These are phyloP conservation scores for Candida sp. DNA, from an alignment of 1,139 yeast species.

Conservation along the genomic window DNA sequence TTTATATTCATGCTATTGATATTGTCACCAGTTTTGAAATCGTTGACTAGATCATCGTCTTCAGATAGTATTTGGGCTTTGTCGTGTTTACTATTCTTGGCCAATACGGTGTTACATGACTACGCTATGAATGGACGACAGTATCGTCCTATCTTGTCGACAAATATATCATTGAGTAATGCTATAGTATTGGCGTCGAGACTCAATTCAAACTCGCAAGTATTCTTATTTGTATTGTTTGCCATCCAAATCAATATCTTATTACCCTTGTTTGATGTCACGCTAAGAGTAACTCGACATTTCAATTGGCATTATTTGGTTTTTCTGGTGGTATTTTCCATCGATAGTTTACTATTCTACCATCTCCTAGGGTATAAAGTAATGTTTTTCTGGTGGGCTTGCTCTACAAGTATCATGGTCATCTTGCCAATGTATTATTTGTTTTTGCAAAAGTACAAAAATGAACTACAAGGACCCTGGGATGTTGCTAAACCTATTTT, in stretches of 20 bases:
- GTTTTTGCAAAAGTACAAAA: constrained; percentile 73
- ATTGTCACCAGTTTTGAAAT: constrained; percentile 84
- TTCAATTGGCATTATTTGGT: constrained; percentile 29
- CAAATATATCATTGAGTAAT: constrained; percentile 80
- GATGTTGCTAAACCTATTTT: constrained; percentile 72
- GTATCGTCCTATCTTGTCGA: constrained; percentile 65
- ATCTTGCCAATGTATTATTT: constrained; percentile 70
- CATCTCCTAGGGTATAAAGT: constrained; percentile 20
- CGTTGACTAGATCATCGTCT: constrained; percentile 84
- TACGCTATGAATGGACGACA: constrained; percentile 42
- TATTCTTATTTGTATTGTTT: constrained; percentile 76
- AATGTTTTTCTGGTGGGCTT: constrained; percentile 45
- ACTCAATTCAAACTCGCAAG: constrained; percentile 66
- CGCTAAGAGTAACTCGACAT: constrained; percentile 41
- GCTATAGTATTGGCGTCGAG: constrained; percentile 91
- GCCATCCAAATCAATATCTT: constrained; percentile 71
- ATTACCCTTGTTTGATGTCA: constrained; percentile 66
- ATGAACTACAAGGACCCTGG: constrained; percentile 93
- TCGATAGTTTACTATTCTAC: constrained; percentile 19
- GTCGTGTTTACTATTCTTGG: constrained; percentile 70
- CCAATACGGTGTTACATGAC: constrained; percentile 67
- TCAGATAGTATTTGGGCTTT: constrained; percentile 96
- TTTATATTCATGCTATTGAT: constrained; percentile 71
- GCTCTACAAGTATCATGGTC: constrained; percentile 48
- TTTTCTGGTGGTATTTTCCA: constrained; percentile 17